Conservation (phyloP, 23 red algal species). For the Agarophyton chilense region DNA sequence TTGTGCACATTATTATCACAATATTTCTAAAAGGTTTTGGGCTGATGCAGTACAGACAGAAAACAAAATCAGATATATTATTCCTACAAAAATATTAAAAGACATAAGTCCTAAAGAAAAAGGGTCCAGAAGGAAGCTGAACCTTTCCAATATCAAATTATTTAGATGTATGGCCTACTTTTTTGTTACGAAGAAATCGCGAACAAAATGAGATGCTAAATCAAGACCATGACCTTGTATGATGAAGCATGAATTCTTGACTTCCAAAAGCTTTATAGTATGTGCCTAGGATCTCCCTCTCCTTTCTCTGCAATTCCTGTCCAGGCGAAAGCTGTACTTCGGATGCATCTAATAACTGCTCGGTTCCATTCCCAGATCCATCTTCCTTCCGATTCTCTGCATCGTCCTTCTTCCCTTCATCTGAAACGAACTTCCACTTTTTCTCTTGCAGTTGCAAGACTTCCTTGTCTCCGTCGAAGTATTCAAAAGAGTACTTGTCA, state of each 20-base stretch:
- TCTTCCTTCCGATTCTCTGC: too few species aligned
- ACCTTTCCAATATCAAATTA: neutral
- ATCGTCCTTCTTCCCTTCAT: too few species aligned
- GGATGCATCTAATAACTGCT: neutral
- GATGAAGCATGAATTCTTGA: slow-evolving; percentile 24
- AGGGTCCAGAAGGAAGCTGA: neutral
- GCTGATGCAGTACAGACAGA: slow-evolving; percentile 12
- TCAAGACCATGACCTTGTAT: neutral
- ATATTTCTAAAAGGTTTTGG: slow-evolving; percentile 11
- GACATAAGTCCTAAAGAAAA: neutral
- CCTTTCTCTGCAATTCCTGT: slow-evolving; percentile 27
- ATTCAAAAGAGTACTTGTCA: neutral
- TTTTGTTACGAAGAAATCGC: neutral
- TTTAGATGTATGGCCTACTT: slow-evolving; percentile 11
- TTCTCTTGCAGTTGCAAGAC: neutral
- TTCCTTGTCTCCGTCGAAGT: neutral
- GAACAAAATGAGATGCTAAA: slow-evolving; percentile 5
- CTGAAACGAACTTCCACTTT: neutral
- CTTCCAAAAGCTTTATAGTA: slow-evolving; percentile 6
- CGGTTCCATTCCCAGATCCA: too few species aligned
- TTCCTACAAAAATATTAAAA: neutral
- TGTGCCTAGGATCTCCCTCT: too few species aligned
- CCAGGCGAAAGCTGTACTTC: slow-evolving; percentile 7
- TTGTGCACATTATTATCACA: neutral
- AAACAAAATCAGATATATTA: slow-evolving; percentile 9